Base-by-base conservation (phyloP, 768 basidiomycete genomes). In the Collybia sordida region DNA sequence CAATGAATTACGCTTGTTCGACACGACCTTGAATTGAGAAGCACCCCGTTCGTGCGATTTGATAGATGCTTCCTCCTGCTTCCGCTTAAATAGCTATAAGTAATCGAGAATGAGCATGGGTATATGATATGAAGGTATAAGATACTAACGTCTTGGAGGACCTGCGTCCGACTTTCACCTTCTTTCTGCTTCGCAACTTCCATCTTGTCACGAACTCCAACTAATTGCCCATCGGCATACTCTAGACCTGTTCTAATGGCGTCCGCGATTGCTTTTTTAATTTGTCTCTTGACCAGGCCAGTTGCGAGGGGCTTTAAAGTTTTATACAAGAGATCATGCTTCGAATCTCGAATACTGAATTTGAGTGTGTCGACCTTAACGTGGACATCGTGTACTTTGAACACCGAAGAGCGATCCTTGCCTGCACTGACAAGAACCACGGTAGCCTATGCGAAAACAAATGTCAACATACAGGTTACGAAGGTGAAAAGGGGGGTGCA, bases 311-410 rank as follows among this genome's bases (percentile, higher is more conserved):
- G 86, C 46, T 80, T 82, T 34, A 97, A 57, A 0, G 90, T 86
- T 75, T 89, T 93, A 78, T 95, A 96, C 54, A 95, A 65, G 21
- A 88, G 69, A 60, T 93, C 89, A 69, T 97, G 93, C 69, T 94
- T 95, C 54, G 87, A 81, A 56, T 98, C 94, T 4, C 93, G 83
- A 59, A 99, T 91, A 21, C 84, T 81, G 71, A 95, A 96, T 70
- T 89, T 93, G 59, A 98, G 80, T 14, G 84, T 77, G 59, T 89
- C 90, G 47, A 98, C 86, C 63, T 92, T 91, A 65, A 91, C 88
- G 39, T 82, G 67, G 17, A 91, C 82, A 45, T 80, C 65, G 56
- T 83, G 73, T 38, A 92, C 86, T 51, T 79, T 80, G 80, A 91
- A 90, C 3, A 91, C 82, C 21, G 84, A 86, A 3, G 75, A 75